These are phyloP conservation scores for Bisporella sp. DNA, from an alignment of 2,329 filamentous ascomycete species.

Conservation along the genomic window DNA sequence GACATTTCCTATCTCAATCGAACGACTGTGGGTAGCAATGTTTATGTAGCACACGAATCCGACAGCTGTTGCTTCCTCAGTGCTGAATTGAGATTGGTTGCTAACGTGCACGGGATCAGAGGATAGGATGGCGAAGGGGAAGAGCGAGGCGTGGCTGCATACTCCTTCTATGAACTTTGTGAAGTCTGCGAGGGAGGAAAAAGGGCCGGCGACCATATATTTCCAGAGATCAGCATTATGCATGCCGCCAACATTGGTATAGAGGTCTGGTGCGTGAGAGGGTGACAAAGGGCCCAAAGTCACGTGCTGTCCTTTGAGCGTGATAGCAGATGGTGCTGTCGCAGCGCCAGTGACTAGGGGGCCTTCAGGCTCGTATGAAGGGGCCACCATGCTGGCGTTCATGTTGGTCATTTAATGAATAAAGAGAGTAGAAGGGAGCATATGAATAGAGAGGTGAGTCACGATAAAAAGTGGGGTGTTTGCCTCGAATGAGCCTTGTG, in stretches of 20 bases:
- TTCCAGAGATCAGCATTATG: conserved; percentile 30
- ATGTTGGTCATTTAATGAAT: too few relatives aligned
- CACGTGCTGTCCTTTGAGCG: conserved; percentile 10
- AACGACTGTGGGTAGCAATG: conserved; percentile 39
- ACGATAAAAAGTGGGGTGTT: too few relatives aligned
- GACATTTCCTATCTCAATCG: conserved; percentile 51
- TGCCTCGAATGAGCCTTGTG: too few relatives aligned
- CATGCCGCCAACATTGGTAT: conserved; percentile 11
- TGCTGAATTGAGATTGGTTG: conserved; percentile 1
- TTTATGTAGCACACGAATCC: conserved; percentile 38
- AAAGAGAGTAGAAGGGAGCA: too few relatives aligned
- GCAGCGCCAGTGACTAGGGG: conserved; percentile 7
- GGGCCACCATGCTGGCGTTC: neutral
- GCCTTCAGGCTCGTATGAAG: conserved; percentile 1
- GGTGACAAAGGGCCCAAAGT: conserved; percentile 13
- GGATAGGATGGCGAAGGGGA: conserved; percentile 40
- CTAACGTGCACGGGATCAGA: conserved; percentile 6
- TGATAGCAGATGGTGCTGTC: conserved; percentile 3
- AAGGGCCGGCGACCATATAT: conserved; percentile 34
- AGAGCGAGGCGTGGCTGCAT: conserved; percentile 26
- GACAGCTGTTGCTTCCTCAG: conserved; percentile 26
- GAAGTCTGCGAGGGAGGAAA: conserved; percentile 25
- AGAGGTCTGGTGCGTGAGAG: conserved; percentile 16
- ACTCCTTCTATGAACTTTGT: conserved; percentile 20
- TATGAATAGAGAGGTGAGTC: too few relatives aligned